Base-by-base conservation (phyloP, 768 basidiomycete species). In the Panaeolus papilionaceus region DNA sequence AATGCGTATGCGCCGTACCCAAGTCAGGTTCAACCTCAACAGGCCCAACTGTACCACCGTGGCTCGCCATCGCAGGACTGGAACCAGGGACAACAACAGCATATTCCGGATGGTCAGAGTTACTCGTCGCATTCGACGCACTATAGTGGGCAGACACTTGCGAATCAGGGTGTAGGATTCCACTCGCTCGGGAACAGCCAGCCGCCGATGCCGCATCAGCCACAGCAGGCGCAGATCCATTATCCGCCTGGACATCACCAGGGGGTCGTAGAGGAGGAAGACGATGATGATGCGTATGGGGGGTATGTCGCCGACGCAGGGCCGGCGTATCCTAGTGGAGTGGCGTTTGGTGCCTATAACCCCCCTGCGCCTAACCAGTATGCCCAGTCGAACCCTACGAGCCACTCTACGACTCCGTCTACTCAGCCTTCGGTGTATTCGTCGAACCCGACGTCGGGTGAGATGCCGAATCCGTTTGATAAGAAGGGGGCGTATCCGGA, bases 241-340 rank as follows among this genome's bases (percentile, higher is more conserved):
- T 51, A 67, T 37, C 63, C 54, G 20, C 45, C 45, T 51, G 45
- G 49, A 64, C 28, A 45, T 62, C 40, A 61, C 62, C 47, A 58
- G 64, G 40, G 62, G 66, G 65, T 63, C 11, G 73, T 68, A 6
- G 75, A 71, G 7, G 75, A 71, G 33, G 73, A 72, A 23, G 70
- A 66, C 44, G 71, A 77, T 44, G 71, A 77, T 33, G 77, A 70
- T 61, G 78, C 79, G 45, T 79, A 81, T 74, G 80, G 76, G 1
- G 80, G 80, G n/a, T 79, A 77, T 51, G 74, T 77, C 1, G 74
- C 64, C 0, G 75, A 75, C 4, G 70, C 65, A n/a, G 51, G 20
- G 26, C 47, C 65, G 61, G 64, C 54, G 54, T 58, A 58, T 23
- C 54, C 54, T 28, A 58, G 54, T 58, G 54, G 54, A 1, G 54